Evolutionary conservation across 164 flowering plant genomes (phyloP), one percentile per base, ranked within the genome.

Genomic region (Liquidambar formosana): DNA sequence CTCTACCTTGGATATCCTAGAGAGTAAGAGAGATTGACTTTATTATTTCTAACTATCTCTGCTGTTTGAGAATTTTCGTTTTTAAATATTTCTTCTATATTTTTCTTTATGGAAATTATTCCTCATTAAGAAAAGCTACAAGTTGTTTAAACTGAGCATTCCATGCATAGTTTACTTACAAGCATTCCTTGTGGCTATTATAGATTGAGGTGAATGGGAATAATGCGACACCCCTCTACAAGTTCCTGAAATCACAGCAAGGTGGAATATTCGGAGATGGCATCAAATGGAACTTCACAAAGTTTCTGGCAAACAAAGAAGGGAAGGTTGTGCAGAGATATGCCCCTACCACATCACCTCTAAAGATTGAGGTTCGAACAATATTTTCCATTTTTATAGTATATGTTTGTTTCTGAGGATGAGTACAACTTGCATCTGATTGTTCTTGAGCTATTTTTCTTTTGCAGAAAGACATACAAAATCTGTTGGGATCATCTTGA

Each of bases 281-380:
- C 48, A 89, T 94, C 83, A 94, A 94, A 64, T 94, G 97, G 98
- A 94, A 94, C 79, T 94, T 90, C 77, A 88, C 98, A 0, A 94
- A 94, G 80, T 94, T 94, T 74, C 73, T 94, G 77, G 94, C 92
- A 19, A 75, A 88, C 82, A 94, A 85, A 80, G 80, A 91, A 57
- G 97, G 99, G 46, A 91, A 87, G 23, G 91, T 91, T 63, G 88
- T 91, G 18, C 81, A 80, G 64, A 75, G 99, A 87, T 94, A 84
- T 71, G 87, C 89, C 38, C 97, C 97, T 8, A 81, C 77, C 27
- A 92, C 96, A 10, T 76, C 95, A 25, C 97, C 98, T 44, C 83
- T 86, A 59, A 76, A 85, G 69, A 83, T 94, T 43, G 97, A 94
- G 97, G 97, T 92, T 25, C 8, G 81, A 64, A 1, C 44, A 43